These are phyloP conservation scores for Hippophae rhamnoides DNA, from an alignment of 306 rosid species.

Conservation along the genomic window DNA sequence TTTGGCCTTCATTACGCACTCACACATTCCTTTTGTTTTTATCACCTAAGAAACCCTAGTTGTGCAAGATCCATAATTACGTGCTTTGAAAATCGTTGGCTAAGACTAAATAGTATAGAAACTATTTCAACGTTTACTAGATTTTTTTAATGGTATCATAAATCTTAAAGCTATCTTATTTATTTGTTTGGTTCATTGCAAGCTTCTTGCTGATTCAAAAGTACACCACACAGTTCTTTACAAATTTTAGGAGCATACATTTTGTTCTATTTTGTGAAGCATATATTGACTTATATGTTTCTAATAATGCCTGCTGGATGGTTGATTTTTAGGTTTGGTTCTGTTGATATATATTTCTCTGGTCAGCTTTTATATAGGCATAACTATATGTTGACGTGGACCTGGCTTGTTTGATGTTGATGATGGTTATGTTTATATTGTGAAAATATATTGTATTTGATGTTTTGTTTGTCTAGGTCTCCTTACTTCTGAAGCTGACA, in stretches of 20 bases:
- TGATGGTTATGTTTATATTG: not conserved
- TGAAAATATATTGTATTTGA: not conserved
- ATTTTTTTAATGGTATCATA: not conserved
- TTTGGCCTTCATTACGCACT: too few species aligned
- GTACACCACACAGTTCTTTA: too few species aligned
- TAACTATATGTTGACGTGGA: not conserved
- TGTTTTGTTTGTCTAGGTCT: slow-evolving; percentile 50
- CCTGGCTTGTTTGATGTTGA: not conserved
- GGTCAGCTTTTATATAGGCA: not conserved
- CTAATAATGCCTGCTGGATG: not conserved
- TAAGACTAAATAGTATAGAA: too few species aligned
- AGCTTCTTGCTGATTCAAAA: not conserved
- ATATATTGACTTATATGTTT: too few species aligned
- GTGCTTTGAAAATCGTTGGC: too few species aligned
- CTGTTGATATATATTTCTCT: not conserved
- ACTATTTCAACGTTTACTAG: too few species aligned
- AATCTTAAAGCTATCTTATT: not conserved
- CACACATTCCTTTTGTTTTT: too few species aligned
- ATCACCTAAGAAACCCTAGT: too few species aligned
- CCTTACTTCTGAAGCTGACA: slow-evolving; percentile 46
- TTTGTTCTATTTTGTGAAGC: too few species aligned
- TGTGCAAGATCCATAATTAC: too few species aligned
- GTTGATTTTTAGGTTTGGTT: not conserved
- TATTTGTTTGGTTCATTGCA: not conserved
- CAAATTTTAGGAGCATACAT: too few species aligned